phyloP scores from a whole-genome alignment of 1,139 yeast species.

The Protomyces pachydermus region DNA sequence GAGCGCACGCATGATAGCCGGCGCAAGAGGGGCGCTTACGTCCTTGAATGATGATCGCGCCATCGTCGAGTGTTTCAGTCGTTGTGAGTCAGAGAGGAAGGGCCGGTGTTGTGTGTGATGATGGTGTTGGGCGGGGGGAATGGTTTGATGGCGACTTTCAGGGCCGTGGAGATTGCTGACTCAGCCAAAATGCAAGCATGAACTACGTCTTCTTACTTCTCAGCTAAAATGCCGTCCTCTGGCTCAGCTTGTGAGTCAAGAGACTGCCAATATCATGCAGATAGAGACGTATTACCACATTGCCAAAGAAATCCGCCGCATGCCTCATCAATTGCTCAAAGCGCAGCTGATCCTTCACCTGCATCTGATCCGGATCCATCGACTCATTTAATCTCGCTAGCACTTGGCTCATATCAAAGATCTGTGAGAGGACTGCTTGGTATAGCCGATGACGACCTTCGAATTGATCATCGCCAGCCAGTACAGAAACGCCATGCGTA shows the following conservation, averaged over 20 bases:
- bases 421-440: background rate
- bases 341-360: slow-evolving; percentile 13
- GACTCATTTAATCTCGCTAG: slow-evolving; percentile 6
- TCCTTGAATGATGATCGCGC: slow-evolving; percentile 25
- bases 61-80: background rate
- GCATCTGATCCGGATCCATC: slow-evolving; percentile 6
- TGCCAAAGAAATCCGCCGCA: background rate
- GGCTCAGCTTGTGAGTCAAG: background rate
- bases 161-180: background rate
- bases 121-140: background rate
- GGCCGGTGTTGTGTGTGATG: background rate
- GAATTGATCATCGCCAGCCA: background rate
- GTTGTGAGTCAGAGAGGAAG: background rate
- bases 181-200: background rate
- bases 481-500: background rate
- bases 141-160: background rate
- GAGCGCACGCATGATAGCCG: background rate
- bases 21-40: slow-evolving; percentile 2
- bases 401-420: background rate
- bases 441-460: background rate
- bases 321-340: slow-evolving; percentile 6
- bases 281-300: slow-evolving; percentile 15
- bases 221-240: background rate
- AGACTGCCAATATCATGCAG: slow-evolving; percentile 5
- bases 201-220: no score